Base-by-base conservation (phyloP, 2,329 filamentous ascomycete genomes). In the Penicillium sp. region DNA sequence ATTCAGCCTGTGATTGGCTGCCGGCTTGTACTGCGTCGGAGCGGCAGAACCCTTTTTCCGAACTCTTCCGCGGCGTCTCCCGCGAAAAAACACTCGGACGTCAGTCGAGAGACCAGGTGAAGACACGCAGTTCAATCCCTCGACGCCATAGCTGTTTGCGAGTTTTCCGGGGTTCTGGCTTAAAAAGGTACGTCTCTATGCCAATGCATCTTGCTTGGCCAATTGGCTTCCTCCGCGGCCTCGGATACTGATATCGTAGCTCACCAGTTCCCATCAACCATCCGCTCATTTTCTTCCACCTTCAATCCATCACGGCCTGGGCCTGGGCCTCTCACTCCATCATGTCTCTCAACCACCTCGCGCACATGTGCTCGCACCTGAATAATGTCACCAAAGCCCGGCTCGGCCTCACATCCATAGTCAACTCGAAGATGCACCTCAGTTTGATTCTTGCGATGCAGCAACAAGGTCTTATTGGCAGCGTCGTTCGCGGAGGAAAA, bases 351-450 rank as follows among this genome's bases (percentile, higher is more conserved):
- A 79, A 83, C 69, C 84, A 87, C 74, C 82, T 96, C 62, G 82
- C 85, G 66, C 79, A 93, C 79, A 85, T 92, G 76, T 95, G 90
- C 81, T 91, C 91, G 63, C 91, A 96, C 78, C 81, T 97, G 57
- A 90, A 94, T 73, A 97, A 97, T 79, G 90, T 89, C 63, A 88
- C 88, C 56, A 86, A 86, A 67, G 90, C 89, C n/a, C 86, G 88
- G 1, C 84, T 97, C 0, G 89, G 88, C 63, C 80, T 96, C 51
- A 96, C 92, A 30, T 95, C 90, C 7, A 82, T 96, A 61, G 85
- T 87, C 47, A 87, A 88, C 77, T 87, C 84, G 50, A 92, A 92
- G 64, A 84, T 91, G 70, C 91, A 94, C 78, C 85, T 95, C 60
- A 79, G 78, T 46, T 79, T 96, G 16, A 81, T 85, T 52, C 82